These are phyloP conservation scores for Thalassiosira exigua DNA, from an alignment of 352 stramenopile species.

Conservation along the genomic window DNA sequence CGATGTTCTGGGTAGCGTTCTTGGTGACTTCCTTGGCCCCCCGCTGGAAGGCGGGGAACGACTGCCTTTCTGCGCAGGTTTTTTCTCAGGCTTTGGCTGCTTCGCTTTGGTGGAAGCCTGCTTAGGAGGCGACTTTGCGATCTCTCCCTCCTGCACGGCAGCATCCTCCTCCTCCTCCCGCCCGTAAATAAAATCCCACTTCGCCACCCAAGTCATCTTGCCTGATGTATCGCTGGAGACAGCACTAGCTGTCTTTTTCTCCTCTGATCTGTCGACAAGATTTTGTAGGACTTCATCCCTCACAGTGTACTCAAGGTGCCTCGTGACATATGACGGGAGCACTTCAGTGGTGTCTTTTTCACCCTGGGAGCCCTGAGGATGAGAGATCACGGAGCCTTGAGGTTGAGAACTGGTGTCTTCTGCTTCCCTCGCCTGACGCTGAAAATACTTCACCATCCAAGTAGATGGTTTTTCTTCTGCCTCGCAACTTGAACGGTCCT, in stretches of 20 bases:
- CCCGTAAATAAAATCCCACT: not conserved
- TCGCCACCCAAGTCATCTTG: not conserved
- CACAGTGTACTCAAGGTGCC: conserved; percentile 33
- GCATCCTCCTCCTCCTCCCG: not conserved
- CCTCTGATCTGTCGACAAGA: conserved; percentile 42
- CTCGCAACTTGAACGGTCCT: conserved; percentile 84
- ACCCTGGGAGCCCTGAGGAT: conserved; percentile 9
- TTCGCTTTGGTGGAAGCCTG: no score
- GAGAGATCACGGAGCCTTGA: conserved; percentile 12
- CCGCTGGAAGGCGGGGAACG: no score
- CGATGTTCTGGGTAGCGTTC: no score
- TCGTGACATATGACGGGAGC: conserved; percentile 10
- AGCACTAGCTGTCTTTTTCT: conserved; percentile 70
- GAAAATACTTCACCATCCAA: conserved; percentile 44
- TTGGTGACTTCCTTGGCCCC: no score
- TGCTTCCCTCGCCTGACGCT: conserved; percentile 32
- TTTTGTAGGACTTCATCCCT: conserved; percentile 56
- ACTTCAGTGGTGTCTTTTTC: not conserved
- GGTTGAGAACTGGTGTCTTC: conserved; percentile 24
- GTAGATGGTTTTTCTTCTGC: conserved; percentile 84
- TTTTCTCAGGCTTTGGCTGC: no score
- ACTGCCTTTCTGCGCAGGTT: no score
- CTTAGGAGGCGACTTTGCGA: no score
- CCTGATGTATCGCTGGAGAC: not conserved
- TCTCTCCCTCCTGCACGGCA: not conserved